Percentiles rank a stretch among this genome's conserved stretches.
Conservation (phyloP, 176 grass and related monocot species). For the Echinochloa phyllopogon region DNA sequence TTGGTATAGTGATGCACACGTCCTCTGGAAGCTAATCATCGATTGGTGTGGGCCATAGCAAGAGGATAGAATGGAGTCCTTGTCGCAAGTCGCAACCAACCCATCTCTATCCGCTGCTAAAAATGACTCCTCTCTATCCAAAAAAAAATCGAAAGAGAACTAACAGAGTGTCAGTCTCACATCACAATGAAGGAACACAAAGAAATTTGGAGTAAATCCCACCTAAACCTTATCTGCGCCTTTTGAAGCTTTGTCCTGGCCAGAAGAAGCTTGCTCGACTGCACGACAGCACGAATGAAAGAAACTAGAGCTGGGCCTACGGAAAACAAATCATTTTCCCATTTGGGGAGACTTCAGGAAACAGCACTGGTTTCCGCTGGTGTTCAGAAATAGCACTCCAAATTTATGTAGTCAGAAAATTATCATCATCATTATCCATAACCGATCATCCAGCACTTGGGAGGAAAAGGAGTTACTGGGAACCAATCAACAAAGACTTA, state of each 20-base stretch:
- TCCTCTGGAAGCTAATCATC: constrained; percentile 48
- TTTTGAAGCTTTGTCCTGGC: not conserved
- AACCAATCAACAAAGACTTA: too few relatives aligned
- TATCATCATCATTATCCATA: too few relatives aligned
- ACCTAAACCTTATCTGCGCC: too few relatives aligned
- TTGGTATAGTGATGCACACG: constrained; percentile 34
- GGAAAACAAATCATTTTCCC: not conserved
- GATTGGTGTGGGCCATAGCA: not conserved
- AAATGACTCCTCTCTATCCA: not conserved
- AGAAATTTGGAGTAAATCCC: too few relatives aligned
- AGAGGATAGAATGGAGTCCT: not conserved
- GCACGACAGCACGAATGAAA: too few relatives aligned
- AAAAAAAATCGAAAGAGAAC: not conserved
- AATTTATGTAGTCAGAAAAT: too few relatives aligned
- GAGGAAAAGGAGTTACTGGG: too few relatives aligned
- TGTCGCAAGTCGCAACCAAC: not conserved
- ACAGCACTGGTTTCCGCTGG: too few relatives aligned
- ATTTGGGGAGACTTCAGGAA: too few relatives aligned
- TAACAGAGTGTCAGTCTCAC: not conserved
- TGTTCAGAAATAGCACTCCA: too few relatives aligned
- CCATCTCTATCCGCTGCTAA: not conserved
- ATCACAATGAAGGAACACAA: not conserved
- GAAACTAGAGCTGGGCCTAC: not conserved
- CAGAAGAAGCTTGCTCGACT: not conserved
- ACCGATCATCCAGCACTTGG: too few relatives aligned